Evolutionary conservation across 108 stramenopile genomes (phyloP).

Genomic region (Fistulifera solaris): DNA sequence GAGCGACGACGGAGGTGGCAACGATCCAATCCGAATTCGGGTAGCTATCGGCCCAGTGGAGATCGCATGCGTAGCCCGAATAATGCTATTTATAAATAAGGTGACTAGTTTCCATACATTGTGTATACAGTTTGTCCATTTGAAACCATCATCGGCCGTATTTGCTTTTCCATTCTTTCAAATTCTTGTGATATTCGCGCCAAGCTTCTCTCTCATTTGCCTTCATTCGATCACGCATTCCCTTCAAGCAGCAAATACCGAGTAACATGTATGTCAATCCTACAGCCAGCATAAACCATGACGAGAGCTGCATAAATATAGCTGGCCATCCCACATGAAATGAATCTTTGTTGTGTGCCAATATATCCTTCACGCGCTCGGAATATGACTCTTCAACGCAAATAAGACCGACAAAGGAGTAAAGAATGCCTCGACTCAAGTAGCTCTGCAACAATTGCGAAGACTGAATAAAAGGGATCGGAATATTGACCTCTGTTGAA

Average conservation of each 20-base stretch:
- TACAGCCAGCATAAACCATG: slow-evolving; percentile 38
- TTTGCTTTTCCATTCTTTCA: slow-evolving; percentile 27
- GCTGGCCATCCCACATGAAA: slow-evolving; percentile 34
- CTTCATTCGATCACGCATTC: slow-evolving; percentile 42
- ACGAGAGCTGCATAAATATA: slow-evolving; percentile 49
- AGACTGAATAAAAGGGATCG: slow-evolving; percentile 22
- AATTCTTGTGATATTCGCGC: slow-evolving; percentile 37
- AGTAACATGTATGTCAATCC: slow-evolving; percentile 56
- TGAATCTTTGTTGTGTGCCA: slow-evolving; percentile 15
- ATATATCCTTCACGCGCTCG: slow-evolving; percentile 40
- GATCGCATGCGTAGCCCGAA: slow-evolving; percentile 42
- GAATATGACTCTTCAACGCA: slow-evolving; percentile 63
- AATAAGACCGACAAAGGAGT: slow-evolving; percentile 69
- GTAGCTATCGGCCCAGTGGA: slow-evolving; percentile 65
- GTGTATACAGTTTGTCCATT: no score
- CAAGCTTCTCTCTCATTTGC: slow-evolving; percentile 34
- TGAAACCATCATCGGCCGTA: not conserved
- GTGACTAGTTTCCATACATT: no score
- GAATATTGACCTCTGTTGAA: slow-evolving; percentile 39
- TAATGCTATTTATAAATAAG: slow-evolving; percentile 12
- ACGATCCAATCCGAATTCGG: slow-evolving; percentile 65
- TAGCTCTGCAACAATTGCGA: slow-evolving; percentile 31
- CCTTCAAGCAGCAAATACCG: slow-evolving; percentile 60
- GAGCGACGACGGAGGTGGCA: slow-evolving; percentile 75
- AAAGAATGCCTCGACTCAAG: slow-evolving; percentile 58